phyloP scores from a whole-genome alignment of 352 stramenopile genomes.

The Phytopythium vexans region DNA sequence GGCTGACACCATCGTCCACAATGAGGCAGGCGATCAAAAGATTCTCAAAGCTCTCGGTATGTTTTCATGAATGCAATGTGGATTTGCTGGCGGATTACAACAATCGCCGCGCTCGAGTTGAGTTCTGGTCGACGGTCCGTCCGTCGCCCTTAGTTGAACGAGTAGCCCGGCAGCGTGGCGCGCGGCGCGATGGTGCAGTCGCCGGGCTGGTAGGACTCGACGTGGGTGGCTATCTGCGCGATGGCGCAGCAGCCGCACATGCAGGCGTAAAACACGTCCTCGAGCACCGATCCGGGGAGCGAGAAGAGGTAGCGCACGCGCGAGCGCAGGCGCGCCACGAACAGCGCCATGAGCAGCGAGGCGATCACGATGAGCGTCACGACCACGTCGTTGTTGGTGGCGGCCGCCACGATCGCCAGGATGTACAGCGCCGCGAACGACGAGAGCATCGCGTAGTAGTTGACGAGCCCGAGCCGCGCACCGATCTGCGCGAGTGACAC shows the following conservation, averaged over 20 bases:
- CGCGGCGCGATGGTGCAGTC: slow-evolving; percentile 22
- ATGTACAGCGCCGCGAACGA: slow-evolving; percentile 28
- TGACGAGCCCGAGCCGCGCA: slow-evolving; percentile 32
- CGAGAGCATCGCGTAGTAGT: slow-evolving; percentile 32
- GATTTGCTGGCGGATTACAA: too few relatives aligned
- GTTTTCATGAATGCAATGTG: too few relatives aligned
- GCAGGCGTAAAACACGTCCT: slow-evolving; percentile 31
- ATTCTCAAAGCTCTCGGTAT: too few relatives aligned
- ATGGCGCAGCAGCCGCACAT: slow-evolving; percentile 43
- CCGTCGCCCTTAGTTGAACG: slow-evolving; percentile 17
- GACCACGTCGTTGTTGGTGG: slow-evolving; percentile 21
- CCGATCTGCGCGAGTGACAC: slow-evolving; percentile 59
- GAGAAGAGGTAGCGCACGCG: slow-evolving; percentile 54
- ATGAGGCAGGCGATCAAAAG: too few relatives aligned
- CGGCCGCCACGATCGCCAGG: slow-evolving; percentile 24
- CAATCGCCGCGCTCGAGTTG: too few relatives aligned
- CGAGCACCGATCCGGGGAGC: slow-evolving; percentile 34
- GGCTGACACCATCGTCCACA: too few relatives aligned
- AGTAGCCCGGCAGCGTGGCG: slow-evolving; percentile 42
- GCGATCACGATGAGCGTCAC: slow-evolving; percentile 32
- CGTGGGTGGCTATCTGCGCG: slow-evolving; percentile 48
- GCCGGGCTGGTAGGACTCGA: slow-evolving; percentile 36
- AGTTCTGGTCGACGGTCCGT: too few relatives aligned
- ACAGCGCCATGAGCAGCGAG: slow-evolving; percentile 21
- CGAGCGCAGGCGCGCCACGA: slow-evolving; percentile 43